These are phyloP conservation scores for Cordyceps tenuipes DNA, from an alignment of 2,329 filamentous ascomycete genomes.

Conservation along the genomic window DNA sequence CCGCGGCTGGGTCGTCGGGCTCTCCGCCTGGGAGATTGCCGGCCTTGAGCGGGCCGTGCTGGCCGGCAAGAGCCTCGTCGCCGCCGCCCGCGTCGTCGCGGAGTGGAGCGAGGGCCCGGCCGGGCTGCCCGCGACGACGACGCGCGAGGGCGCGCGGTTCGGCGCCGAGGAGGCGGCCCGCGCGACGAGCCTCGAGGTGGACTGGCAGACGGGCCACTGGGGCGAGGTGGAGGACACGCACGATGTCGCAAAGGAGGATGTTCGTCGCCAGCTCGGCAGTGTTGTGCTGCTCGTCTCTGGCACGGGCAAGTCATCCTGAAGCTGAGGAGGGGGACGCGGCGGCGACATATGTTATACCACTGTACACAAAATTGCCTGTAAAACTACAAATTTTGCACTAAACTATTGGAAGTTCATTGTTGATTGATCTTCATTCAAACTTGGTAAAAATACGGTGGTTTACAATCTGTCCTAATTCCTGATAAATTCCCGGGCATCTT, in stretches of 20 bases:
- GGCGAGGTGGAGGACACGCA: slow-evolving; percentile 97
- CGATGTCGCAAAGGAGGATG: slow-evolving; percentile 88
- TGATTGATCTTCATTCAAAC: not conserved
- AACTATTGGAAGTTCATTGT: not conserved
- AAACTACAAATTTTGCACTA: not conserved
- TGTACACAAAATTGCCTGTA: slow-evolving; percentile 2
- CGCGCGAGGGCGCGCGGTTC: slow-evolving; percentile 39
- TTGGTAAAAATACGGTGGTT: not conserved
- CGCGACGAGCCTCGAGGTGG: slow-evolving; percentile 73
- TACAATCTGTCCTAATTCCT: not conserved
- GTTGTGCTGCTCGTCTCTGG: slow-evolving; percentile 73
- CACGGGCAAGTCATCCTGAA: slow-evolving; percentile 22
- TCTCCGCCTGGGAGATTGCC: slow-evolving; percentile 74
- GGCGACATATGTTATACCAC: not conserved
- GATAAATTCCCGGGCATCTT: not conserved
- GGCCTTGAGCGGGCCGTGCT: slow-evolving; percentile 77
- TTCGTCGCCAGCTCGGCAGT: slow-evolving; percentile 80
- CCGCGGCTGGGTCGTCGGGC: slow-evolving; percentile 62
- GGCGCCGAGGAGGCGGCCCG: slow-evolving; percentile 71
- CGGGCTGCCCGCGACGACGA: slow-evolving; percentile 31
- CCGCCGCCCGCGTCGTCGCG: slow-evolving; percentile 65
- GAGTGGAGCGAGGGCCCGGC: slow-evolving; percentile 78
- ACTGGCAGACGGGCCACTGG: slow-evolving; percentile 86
- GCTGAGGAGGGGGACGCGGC: not conserved
- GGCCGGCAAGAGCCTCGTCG: slow-evolving; percentile 78